Evolutionary conservation across 163 green algal species (phyloP), one percentile per base, ranked within the genome.

Genomic region (Prototheca stagnorum): DNA sequence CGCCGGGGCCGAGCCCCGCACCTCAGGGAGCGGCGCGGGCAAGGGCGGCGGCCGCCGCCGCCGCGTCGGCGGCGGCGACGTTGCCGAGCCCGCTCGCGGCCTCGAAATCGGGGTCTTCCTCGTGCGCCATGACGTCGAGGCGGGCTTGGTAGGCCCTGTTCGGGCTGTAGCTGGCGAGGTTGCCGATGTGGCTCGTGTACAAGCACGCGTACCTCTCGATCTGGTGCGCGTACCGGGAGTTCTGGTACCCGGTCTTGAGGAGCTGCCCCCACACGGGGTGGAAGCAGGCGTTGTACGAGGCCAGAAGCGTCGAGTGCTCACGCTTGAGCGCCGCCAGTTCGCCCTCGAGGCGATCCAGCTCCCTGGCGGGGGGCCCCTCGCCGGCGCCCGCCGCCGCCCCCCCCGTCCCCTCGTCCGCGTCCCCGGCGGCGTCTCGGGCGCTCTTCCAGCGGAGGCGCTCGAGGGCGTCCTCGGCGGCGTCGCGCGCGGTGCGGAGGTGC

Each of bases 241-340:
- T 95, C 65, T 95, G 80, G 62, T 95, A 91, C 1, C 88, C 86
- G 0, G 88, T 93, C 69, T 95, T 95, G 52, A 96, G 75, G n/a
- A 96, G 62, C 62, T 86, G 77, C 0, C 88, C 87, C 88, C 88
- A 97, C 12, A 93, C 65, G 1, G 66, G 65, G 65, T 96, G 88
- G 62, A 95, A 95, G 11, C 52, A 25, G 39, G 72, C 49, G 57
- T 95, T 85, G 56, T 92, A 77, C 9, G 48, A 33, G 21, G 52
- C 35, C 33, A 91, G 69, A 46, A 75, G 50, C 7, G 29, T 16
- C 14, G 54, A 63, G 67, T 93, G 85, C 28, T 54, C 56, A 24
- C 59, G 45, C 26, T 46, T 34, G 29, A 65, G 47, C 44, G 62
- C 39, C 52, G 6, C 6, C 5, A 7, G 12, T 50, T 44, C 53